Conservation (phyloP, 805 yeast species). For the Yarrowia sp. region DNA sequence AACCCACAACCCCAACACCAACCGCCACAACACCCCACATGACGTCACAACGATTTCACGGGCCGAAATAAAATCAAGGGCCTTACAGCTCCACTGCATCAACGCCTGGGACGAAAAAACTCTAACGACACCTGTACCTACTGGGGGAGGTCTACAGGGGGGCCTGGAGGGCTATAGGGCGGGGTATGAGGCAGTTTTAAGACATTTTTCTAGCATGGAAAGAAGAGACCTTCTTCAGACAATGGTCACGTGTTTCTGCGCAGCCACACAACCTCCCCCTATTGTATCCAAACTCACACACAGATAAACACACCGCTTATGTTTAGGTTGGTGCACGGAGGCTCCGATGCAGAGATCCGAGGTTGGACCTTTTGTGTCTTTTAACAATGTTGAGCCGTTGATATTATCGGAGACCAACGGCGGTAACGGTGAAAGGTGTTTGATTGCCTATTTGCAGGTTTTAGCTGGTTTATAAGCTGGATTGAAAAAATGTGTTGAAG, state of each 20-base stretch:
- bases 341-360: background rate
- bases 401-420: background rate
- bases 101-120: background rate
- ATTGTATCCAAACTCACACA: background rate
- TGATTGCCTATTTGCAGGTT: background rate
- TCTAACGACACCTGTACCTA: background rate
- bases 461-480: no score
- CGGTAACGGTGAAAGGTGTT: background rate
- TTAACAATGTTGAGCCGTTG: background rate
- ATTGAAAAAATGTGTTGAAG: no score
- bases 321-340: background rate
- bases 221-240: background rate
- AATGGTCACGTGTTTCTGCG: background rate
- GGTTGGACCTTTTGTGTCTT: background rate
- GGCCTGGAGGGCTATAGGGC: background rate
- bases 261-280: background rate
- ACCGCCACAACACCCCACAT: background rate
- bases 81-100: background rate
- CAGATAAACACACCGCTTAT: background rate
- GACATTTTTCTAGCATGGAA: background rate
- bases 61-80: background rate
- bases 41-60: background rate
- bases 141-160: background rate
- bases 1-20: no score
- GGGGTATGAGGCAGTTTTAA: background rate